These are phyloP conservation scores for Aspergillus udagawae DNA, from an alignment of 2,329 filamentous ascomycete species.

Conservation along the genomic window DNA sequence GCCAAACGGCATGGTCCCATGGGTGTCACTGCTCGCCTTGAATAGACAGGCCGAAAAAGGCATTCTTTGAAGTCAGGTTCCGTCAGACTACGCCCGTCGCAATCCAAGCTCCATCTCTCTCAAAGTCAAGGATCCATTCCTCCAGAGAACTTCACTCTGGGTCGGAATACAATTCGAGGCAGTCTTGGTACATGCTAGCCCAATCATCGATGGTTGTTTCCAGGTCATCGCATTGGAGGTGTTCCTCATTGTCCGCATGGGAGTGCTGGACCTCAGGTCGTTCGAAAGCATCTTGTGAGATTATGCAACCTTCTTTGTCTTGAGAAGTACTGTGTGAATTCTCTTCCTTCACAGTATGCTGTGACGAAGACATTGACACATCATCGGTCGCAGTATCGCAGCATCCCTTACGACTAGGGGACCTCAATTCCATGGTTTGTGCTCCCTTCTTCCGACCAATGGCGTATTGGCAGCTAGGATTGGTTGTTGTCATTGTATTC, in stretches of 20 bases:
- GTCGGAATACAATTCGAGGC: conserved; percentile 22
- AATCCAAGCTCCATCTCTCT: no score
- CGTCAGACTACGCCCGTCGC: background rate
- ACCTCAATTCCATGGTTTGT: conserved; percentile 10
- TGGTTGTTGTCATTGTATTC: conserved; percentile 3
- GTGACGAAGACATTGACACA: background rate
- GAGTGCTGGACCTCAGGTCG: conserved; percentile 1
- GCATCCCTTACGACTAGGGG: conserved; percentile 2
- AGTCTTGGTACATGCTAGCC: conserved; percentile 22
- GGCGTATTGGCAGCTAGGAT: conserved; percentile 5
- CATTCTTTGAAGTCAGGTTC: background rate
- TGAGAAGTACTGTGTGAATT: background rate
- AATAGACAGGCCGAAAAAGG: background rate
- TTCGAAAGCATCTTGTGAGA: background rate
- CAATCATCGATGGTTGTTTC: conserved; percentile 18
- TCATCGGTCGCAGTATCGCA: background rate
- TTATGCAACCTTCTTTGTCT: background rate
- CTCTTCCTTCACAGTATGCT: background rate
- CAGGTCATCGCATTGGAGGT: conserved; percentile 11
- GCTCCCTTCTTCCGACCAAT: conserved; percentile 10
- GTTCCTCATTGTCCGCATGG: background rate
- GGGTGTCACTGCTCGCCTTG: background rate
- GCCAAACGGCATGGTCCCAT: background rate
- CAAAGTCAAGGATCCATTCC: background rate
- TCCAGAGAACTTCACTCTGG: conserved; percentile 13